phyloP scores from a whole-genome alignment of 257 asterid species.

The Solanum boliviense region DNA sequence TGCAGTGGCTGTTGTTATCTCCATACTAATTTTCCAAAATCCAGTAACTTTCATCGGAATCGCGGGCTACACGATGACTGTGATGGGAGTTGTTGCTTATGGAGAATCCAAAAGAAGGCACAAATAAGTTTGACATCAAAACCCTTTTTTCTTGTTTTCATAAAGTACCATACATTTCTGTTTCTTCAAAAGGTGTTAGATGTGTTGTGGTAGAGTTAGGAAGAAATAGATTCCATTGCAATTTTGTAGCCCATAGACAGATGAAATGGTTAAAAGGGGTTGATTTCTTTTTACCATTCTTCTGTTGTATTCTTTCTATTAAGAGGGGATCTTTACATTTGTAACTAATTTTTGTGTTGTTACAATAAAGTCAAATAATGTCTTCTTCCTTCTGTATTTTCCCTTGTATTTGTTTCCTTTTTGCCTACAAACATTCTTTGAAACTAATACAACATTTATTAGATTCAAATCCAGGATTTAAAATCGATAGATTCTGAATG shows the following conservation, averaged over 20 bases:
- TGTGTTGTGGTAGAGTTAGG: not conserved
- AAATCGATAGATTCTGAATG: not conserved
- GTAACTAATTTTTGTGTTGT: not conserved
- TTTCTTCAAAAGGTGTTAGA: not conserved
- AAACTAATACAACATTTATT: not conserved
- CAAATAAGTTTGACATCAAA: slow-evolving; percentile 1
- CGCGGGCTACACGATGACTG: slow-evolving; percentile 20
- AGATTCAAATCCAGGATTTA: not conserved
- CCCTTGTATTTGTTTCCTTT: not conserved
- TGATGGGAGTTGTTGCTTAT: slow-evolving; percentile 21
- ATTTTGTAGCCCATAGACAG: not conserved
- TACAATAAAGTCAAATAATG: not conserved
- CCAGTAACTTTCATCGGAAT: slow-evolving; percentile 23
- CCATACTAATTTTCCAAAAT: slow-evolving; percentile 20
- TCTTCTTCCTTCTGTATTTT: not conserved
- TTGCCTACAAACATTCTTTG: not conserved
- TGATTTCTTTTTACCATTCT: not conserved
- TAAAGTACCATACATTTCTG: not conserved
- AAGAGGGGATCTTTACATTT: not conserved
- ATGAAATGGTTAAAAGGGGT: not conserved
- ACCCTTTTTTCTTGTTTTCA: not conserved
- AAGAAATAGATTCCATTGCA: not conserved
- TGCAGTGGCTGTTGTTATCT: slow-evolving; percentile 25
- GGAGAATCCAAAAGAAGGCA: slow-evolving; percentile 23
- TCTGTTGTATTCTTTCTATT: not conserved